A percentile compares a stretch with the other conserved stretches of the same genome.
Conservation (phyloP, 768 basidiomycete species). For the Termitomyces sp. region DNA sequence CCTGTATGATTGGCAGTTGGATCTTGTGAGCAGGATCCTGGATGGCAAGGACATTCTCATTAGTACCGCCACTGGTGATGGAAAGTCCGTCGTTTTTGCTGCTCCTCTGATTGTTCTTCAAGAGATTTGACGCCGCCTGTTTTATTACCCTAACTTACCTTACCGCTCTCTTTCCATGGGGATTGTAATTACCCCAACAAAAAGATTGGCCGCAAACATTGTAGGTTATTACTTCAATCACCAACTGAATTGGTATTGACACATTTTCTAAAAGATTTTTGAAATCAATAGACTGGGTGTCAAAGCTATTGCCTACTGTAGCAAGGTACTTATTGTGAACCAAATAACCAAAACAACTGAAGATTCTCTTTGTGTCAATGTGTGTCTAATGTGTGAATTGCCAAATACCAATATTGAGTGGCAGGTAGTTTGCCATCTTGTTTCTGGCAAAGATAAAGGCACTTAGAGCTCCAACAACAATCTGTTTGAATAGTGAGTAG, state of each 20-base stretch:
- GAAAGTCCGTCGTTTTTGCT: slow-evolving; percentile 15
- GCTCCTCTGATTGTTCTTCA: slow-evolving; percentile 11
- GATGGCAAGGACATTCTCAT: slow-evolving; percentile 11
- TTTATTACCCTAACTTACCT: slow-evolving; percentile 13
- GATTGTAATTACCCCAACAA: slow-evolving; percentile 20
- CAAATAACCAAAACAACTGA: slow-evolving; percentile 15
- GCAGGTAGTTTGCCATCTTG: slow-evolving; percentile 20
- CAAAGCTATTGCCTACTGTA: slow-evolving; percentile 1
- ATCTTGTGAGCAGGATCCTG: slow-evolving; percentile 10
- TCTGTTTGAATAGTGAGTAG: slow-evolving; percentile 9
- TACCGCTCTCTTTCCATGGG: slow-evolving; percentile 12
- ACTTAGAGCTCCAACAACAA: slow-evolving; percentile 19
- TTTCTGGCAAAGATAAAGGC: slow-evolving; percentile 17
- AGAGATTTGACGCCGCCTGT: slow-evolving; percentile 6
- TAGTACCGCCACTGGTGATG: slow-evolving; percentile 6
- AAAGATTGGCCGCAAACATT: slow-evolving; percentile 19
- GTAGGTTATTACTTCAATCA: slow-evolving; percentile 1
- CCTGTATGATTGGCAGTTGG: slow-evolving; percentile 9
- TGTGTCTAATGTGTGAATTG: slow-evolving; percentile 20
- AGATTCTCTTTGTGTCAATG: slow-evolving; percentile 19
- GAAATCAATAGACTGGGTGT: slow-evolving; percentile 10
- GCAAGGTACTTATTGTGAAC: slow-evolving; percentile 14
- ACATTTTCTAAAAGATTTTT: slow-evolving; percentile 7
- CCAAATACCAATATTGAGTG: slow-evolving; percentile 18
- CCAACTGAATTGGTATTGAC: neutral